Conservation (phyloP, 257 asterid species). For the Scutellaria minor region DNA sequence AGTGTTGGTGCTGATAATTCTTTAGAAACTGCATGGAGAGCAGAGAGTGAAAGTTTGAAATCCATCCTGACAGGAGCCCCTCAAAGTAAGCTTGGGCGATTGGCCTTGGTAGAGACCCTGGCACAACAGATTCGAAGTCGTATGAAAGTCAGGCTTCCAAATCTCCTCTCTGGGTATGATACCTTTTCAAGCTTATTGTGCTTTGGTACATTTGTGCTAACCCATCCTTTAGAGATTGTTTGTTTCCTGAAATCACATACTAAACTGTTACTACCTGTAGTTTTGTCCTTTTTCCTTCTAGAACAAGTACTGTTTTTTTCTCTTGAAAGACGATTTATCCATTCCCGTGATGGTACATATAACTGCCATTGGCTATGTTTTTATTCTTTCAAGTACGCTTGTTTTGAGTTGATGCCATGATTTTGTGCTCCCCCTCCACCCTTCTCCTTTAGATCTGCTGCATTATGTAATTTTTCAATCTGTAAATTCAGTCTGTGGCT, state of each 20-base stretch:
- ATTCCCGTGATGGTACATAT: neutral
- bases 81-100: conserved; percentile 87
- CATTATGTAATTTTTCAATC: conserved; percentile 21
- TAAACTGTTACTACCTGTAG: neutral
- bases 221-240: conserved; percentile 10
- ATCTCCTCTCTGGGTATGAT: conserved; percentile 85
- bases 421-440: neutral
- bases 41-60: conserved; percentile 89
- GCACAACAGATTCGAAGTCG: conserved; percentile 85
- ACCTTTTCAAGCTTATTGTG: conserved; percentile 30
- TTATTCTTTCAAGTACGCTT: conserved; percentile 1
- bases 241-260: conserved; percentile 15
- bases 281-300: neutral
- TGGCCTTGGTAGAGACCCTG: conserved; percentile 85
- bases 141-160: conserved; percentile 84
- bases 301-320: neutral
- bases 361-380: neutral
- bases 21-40: conserved; percentile 93
- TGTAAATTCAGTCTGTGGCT: conserved; percentile 8
- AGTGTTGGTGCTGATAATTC: conserved; percentile 80
- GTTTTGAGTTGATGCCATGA: neutral
- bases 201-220: conserved; percentile 13
- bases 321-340: neutral
- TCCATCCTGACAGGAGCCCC: conserved; percentile 88
- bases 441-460: conserved; percentile 16